These are phyloP conservation scores for Paulownia fortunei DNA, from an alignment of 257 asterid genomes.

Conservation along the genomic window DNA sequence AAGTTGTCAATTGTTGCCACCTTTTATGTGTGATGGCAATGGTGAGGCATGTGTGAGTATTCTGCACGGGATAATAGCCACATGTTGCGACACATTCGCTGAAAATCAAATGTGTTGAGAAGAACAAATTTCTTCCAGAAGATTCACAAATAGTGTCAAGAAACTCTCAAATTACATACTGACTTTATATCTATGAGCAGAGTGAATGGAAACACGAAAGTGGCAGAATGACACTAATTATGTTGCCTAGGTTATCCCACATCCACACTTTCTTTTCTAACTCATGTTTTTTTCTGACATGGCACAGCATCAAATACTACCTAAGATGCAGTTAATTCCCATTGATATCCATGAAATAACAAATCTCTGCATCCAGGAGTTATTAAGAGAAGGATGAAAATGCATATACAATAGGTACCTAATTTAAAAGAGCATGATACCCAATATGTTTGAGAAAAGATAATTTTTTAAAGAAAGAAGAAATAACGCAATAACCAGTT, in stretches of 20 bases:
- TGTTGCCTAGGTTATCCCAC: slow-evolving; percentile 14
- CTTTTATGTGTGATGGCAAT: not conserved
- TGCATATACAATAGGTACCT: slow-evolving; percentile 9
- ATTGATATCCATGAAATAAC: slow-evolving; percentile 14
- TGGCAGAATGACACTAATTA: not conserved
- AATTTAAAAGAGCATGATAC: slow-evolving; percentile 20
- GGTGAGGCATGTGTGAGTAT: not conserved
- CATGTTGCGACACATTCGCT: not conserved
- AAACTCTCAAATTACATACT: not conserved
- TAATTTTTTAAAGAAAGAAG: slow-evolving; percentile 17
- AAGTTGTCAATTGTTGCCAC: not conserved
- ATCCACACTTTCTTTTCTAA: not conserved
- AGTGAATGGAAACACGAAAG: not conserved
- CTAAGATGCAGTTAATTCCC: not conserved
- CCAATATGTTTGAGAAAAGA: not conserved
- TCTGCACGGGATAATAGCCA: not conserved
- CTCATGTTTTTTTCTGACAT: slow-evolving; percentile 11
- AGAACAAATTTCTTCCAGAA: not conserved
- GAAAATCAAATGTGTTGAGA: not conserved
- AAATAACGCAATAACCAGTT: slow-evolving; percentile 5
- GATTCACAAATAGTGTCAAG: slow-evolving; percentile 9
- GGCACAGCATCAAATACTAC: slow-evolving; percentile 11
- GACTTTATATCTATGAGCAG: not conserved
- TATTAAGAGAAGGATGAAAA: not conserved
- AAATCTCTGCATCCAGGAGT: slow-evolving; percentile 6